Evolutionary conservation across 2,329 filamentous ascomycete species (phyloP), one percentile per base, ranked within the genome.

Genomic region (Helotiales sp.): DNA sequence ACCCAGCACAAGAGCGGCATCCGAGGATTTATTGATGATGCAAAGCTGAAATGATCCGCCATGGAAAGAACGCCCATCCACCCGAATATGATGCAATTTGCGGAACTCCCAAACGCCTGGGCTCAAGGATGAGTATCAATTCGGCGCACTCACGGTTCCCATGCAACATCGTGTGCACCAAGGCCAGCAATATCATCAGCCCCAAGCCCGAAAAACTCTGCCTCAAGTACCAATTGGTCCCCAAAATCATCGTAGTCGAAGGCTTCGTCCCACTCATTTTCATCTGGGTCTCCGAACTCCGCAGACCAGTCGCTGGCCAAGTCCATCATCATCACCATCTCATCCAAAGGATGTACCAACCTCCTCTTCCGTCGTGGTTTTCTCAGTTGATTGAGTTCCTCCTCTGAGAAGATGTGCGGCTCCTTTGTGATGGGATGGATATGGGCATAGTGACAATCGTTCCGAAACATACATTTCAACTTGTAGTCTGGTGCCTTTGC

Each of bases 381-480:
- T 6, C 52, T 29, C 22, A n/a, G 22, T 9, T 10, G 40, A 7
- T 52, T 42, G 1, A 57, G 30, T 22, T 57, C 48, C 38, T 36
- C 48, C 31, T 44, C 22, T 2, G 54, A 47, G 40, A 57, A 57
- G 6, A 33, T 38, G 19, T 57, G 52, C 38, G 34, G 54, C 30
- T 57, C 54, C 22, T 57, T 57, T 12, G 54, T 57, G 22, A 47
- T 22, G 2, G 54, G 54, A 38, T 57, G 54, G 13, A 15, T 30
- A 24, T 57, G 54, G 12, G 30, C 24, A 30, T 57, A 57, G 24
- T 57, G 54, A 24, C 54, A 57, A 38, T 25, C 12, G 22, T 57
- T 57, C 24, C 48, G 30, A 22, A 57, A 57, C 19, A 47, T 27
- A 33, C 54, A 57, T 30, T 48, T 52, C 10, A 48, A 48, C 15